Base-by-base conservation (phyloP, 768 basidiomycete species). In the Scleroderma bovista region DNA sequence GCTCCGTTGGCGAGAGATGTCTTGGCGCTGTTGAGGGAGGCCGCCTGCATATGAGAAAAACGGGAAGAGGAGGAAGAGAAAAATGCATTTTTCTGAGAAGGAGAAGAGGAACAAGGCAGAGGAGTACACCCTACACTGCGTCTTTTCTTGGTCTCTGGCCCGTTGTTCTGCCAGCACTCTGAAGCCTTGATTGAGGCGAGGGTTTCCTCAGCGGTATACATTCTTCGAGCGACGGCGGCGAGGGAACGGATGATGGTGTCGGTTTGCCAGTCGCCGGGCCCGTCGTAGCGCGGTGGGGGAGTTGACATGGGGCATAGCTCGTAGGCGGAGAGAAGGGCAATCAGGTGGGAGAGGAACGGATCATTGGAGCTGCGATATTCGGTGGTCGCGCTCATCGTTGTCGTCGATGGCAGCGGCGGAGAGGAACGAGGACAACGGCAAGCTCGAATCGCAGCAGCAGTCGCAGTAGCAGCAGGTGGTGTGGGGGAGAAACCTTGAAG, bases 291-390 rank as follows among this genome's bases (percentile, higher is more conserved):
- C 29, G 80, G 80, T 52, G 71, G 65, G 36, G 80, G 77, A n/a
- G 72, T 69, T 13, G 73, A 69, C 53, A 67, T 60, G 19, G 78
- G 77, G 43, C 78, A 77, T 42, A 77, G 72, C 52, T 83, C 79
- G 59, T 81, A 84, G 11, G 79, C 66, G 16, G 82, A 81, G 24
- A 84, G 68, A 8, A 82, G 64, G 20, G 79, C 75, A 53, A 81
- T 72, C 43, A 84, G 77, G 59, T 84, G 77, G 1, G 75, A 70
- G 39, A 77, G 53, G 56, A 80, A 81, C 11, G 69, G 69, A 54
- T 72, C 69, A 15, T 62, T 52, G 15, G 51, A 53, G 45, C 54
- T 52, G 20, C 49, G 57, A 31, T 23, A 52, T 40, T 66, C 64
- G 47, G 31, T 50, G 42, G 59, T 66, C 56, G 69, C 52, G 54